Base-by-base conservation (phyloP, 2,329 filamentous ascomycete genomes). In the Nothopassalora personata region DNA sequence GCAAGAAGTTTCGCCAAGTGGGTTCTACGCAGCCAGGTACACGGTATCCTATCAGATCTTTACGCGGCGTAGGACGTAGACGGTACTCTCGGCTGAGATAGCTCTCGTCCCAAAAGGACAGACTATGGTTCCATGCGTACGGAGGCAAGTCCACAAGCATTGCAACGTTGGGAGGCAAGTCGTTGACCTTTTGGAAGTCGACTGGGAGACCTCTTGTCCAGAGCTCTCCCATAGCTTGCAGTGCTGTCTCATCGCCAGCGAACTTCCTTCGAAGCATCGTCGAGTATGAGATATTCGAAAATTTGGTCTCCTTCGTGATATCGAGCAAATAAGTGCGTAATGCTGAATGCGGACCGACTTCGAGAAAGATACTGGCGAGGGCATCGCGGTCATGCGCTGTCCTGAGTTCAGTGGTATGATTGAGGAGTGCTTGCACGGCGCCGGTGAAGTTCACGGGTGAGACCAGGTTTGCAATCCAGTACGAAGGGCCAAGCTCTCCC, bases 1-100 rank as follows among this genome's bases (percentile, higher is more conserved):
- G 53, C 4, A 64, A 34, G 28, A 61, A 51, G 19, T 60, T 60
- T 10, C 60, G 52, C 62, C 62, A 64, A 28, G 28, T 50, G n/a
- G 59, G 61, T 39, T 53, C 45, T 5, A 39, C 27, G 5, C 49
- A 46, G 6, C 49, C 50, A 4, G 67, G 60, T 15, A 56, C 48
- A 8, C 34, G 56, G 33, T 56, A 48, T 5, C 63, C 63, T 11
- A 61, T 23, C 13, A 65, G 54, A 30, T 61, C 58, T 10, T 60
- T 33, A 10, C 53, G 56, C 7, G 60, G 58, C 2, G 13, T 11
- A 13, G 19, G 23, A 10, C 63, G 60, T 1, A 59, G 51, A 10
- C 63, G 56, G 23, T 60, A 57, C 13, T 63, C 53, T 10, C 54
- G 43, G 27, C 39, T 55, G 7, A 59, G 39, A 7, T 51, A 30